Evolutionary conservation across 2,329 filamentous ascomycete genomes (phyloP).

Genomic region (Talaromyces atroroseus): DNA sequence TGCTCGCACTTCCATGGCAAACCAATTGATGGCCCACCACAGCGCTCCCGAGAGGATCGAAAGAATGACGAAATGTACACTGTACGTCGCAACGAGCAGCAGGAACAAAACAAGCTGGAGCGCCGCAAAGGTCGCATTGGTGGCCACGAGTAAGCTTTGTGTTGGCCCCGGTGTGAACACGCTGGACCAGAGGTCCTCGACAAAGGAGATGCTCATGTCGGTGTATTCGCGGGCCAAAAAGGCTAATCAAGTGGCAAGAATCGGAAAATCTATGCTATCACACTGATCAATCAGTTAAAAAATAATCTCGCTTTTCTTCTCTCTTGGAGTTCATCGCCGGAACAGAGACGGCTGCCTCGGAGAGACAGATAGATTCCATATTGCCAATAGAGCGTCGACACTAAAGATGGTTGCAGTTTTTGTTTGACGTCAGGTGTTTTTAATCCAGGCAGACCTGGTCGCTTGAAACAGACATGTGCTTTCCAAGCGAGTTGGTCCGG

Average conservation of each 20-base stretch:
- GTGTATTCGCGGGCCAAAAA: background rate
- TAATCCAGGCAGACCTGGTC: background rate
- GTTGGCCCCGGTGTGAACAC: conserved; percentile 92
- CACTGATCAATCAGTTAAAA: background rate
- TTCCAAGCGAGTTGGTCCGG: background rate
- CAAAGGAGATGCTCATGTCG: conserved; percentile 45
- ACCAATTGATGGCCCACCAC: conserved; percentile 98
- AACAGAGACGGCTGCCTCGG: background rate
- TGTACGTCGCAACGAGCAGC: conserved; percentile 76
- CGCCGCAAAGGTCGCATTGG: conserved; percentile 80
- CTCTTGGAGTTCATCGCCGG: background rate
- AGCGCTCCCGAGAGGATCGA: conserved; percentile 73
- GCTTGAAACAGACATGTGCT: background rate
- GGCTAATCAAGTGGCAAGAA: background rate
- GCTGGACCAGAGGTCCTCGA: conserved; percentile 79
- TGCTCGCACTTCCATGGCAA: conserved; percentile 61
- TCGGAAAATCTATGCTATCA: conserved; percentile 8
- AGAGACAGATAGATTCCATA: background rate
- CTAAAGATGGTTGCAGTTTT: background rate
- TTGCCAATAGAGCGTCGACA: background rate
- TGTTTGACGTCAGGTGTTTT: background rate
- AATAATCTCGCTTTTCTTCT: background rate
- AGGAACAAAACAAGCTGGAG: conserved; percentile 72
- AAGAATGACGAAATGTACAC: conserved; percentile 80
- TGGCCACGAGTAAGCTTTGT: conserved; percentile 78